A percentile compares a stretch with the other conserved stretches of the same genome.
Conservation (phyloP, 495 filamentous ascomycete species). For the Xylaria scruposa region DNA sequence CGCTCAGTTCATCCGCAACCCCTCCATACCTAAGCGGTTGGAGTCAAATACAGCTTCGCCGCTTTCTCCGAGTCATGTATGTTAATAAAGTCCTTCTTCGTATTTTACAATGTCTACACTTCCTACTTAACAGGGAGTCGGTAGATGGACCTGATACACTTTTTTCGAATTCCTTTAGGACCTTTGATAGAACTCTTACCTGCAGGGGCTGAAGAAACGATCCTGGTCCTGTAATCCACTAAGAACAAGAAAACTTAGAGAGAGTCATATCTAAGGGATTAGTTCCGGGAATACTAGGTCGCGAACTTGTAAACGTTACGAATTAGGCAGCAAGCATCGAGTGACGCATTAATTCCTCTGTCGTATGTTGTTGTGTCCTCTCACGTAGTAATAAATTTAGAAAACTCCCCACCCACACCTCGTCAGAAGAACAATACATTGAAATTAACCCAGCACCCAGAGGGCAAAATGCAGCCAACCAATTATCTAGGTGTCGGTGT, state of each 20-base stretch:
- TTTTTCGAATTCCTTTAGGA: not conserved
- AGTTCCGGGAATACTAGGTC: not conserved
- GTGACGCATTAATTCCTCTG: not conserved
- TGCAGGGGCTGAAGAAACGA: not conserved
- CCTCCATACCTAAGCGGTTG: conserved; percentile 78
- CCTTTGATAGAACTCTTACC: not conserved
- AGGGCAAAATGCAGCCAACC: too few species aligned
- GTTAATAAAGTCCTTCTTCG: conserved; percentile 62
- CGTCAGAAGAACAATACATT: too few species aligned
- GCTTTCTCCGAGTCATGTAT: conserved; percentile 70
- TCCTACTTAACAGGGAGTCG: not conserved
- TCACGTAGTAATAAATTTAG: not conserved
- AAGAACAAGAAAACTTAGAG: not conserved
- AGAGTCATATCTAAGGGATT: not conserved
- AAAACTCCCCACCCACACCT: not conserved
- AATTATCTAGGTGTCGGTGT: too few species aligned
- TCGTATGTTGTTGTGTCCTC: not conserved
- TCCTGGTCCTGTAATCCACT: not conserved
- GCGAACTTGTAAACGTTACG: not conserved
- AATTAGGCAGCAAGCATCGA: not conserved
- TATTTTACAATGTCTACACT: conserved; percentile 8
- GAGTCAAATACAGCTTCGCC: conserved; percentile 62
- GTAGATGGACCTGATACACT: not conserved
- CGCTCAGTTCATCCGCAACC: conserved; percentile 70
- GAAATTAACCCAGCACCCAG: too few species aligned